These are phyloP conservation scores for Quercus phellos DNA, from an alignment of 331 rosid genomes.

Conservation along the genomic window DNA sequence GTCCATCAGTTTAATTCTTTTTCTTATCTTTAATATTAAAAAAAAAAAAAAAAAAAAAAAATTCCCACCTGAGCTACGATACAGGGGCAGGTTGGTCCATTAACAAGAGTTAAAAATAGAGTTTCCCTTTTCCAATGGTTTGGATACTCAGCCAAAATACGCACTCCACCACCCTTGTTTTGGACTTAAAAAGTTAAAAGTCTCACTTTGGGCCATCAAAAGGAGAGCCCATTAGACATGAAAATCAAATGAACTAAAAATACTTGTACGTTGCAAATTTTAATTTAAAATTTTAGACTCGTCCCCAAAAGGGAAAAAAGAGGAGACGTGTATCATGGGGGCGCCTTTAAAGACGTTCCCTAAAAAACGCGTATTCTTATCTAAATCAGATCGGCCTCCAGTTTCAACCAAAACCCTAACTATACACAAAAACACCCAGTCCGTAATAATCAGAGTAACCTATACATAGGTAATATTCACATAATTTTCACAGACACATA, in stretches of 20 bases:
- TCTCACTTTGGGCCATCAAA: not conserved
- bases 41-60: not conserved
- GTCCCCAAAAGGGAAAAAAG: not conserved
- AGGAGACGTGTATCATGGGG: not conserved
- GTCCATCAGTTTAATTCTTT: not conserved
- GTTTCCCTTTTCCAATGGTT: not conserved
- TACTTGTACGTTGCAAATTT: no score
- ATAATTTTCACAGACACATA: not conserved
- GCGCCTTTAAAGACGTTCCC: not conserved
- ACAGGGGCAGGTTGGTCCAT: not conserved
- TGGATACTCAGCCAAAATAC: not conserved
- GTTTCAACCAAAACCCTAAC: not conserved
- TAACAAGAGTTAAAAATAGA: not conserved
- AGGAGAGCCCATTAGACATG: slow-evolving; percentile 1
- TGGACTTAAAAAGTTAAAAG: not conserved
- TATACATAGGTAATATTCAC: not conserved
- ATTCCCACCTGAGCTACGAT: not conserved
- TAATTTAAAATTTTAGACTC: not conserved
- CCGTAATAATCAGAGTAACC: not conserved
- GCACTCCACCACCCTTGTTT: not conserved
- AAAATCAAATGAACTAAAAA: no score
- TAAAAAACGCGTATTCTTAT: not conserved
- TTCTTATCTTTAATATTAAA: not conserved
- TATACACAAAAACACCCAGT: not conserved
- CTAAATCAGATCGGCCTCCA: not conserved